phyloP scores from a whole-genome alignment of 139 green algal genomes.

The Micractinium conductrix region DNA sequence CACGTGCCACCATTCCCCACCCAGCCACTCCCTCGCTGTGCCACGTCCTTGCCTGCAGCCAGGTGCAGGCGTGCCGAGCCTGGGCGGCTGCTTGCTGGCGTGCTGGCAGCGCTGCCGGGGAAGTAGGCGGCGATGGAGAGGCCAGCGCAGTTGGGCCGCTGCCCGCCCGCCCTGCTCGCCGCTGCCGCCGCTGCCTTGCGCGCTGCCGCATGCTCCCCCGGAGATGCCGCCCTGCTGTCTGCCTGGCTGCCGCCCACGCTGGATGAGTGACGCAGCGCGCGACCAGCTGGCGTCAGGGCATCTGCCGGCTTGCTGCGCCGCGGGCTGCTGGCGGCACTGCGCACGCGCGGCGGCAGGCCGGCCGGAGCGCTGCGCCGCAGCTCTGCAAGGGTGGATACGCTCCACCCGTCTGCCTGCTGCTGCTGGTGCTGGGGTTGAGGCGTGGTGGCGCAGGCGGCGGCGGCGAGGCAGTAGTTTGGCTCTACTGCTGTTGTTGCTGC shows the following conservation, averaged over 20 bases:
- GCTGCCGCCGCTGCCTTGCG: not conserved
- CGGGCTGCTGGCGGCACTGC: not conserved
- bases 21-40: not conserved
- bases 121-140: not conserved
- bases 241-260: not conserved
- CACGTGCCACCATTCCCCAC: not conserved
- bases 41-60: not conserved
- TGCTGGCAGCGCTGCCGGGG: not conserved
- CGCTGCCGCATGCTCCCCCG: not conserved
- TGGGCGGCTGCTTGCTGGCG: not conserved
- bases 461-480: not conserved
- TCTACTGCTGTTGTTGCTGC: not conserved
- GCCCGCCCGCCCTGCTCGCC: not conserved
- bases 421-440: not conserved
- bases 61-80: not conserved
- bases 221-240: not conserved
- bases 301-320: not conserved
- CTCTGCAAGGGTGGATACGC: not conserved
- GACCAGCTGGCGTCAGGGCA: not conserved
- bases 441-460: too few species aligned
- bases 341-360: not conserved
- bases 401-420: not conserved
- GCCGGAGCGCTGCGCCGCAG: not conserved
- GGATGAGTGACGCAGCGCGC: not conserved
- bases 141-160: not conserved